These are phyloP conservation scores for Pseudogymnoascus sp. DNA, from an alignment of 2,329 filamentous ascomycete genomes.

Conservation along the genomic window DNA sequence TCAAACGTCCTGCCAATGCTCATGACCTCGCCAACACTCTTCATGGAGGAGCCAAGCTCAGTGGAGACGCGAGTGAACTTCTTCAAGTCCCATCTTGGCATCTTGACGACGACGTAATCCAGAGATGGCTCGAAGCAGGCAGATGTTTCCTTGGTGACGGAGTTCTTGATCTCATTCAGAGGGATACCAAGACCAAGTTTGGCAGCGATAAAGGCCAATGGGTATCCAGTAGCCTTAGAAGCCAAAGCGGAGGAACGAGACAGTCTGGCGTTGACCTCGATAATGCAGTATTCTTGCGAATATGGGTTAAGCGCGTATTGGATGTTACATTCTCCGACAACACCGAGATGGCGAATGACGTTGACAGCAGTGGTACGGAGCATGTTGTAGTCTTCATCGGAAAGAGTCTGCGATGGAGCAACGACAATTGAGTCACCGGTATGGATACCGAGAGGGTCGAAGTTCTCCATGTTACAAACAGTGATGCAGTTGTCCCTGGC, in stretches of 20 bases:
- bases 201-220: slow-evolving; percentile 90
- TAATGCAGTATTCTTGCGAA: slow-evolving; percentile 96
- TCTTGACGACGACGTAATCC: slow-evolving; percentile 98
- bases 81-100: slow-evolving; percentile 97
- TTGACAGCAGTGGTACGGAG: slow-evolving; percentile 93
- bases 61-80: slow-evolving; percentile 98
- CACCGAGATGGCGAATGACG: slow-evolving; percentile 91
- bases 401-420: slow-evolving; percentile 91
- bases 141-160: slow-evolving; percentile 89
- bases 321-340: slow-evolving; percentile 98
- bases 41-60: slow-evolving; percentile 95
- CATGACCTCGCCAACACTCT: slow-evolving; percentile 99
- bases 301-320: slow-evolving; percentile 96
- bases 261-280: slow-evolving; percentile 95
- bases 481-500: slow-evolving; percentile 97
- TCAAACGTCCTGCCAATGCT: slow-evolving; percentile 94
- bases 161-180: slow-evolving; percentile 92
- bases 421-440: slow-evolving; percentile 98
- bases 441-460: slow-evolving; percentile 95
- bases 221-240: slow-evolving; percentile 95
- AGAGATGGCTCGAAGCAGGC: slow-evolving; percentile 98
- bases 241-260: slow-evolving; percentile 92
- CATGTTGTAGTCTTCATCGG: slow-evolving; percentile 99
- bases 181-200: slow-evolving; percentile 94
- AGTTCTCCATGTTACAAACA: slow-evolving; percentile 99